Evolutionary conservation across 176 grass and related monocot genomes (phyloP).

Genomic region (Aegilops longissima): DNA sequence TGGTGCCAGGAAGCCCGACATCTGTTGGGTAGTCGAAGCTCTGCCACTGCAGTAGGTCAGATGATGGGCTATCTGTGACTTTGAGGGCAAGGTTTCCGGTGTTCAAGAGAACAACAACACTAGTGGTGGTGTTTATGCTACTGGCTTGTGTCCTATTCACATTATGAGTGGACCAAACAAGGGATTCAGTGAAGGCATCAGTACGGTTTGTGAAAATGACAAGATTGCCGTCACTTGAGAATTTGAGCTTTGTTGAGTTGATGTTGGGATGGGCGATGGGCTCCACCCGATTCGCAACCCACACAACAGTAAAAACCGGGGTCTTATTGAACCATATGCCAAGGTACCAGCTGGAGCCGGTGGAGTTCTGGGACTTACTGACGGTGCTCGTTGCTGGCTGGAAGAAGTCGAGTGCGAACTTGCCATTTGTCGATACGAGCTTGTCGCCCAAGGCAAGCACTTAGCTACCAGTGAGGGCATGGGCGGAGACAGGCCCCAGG

Average conservation of each 20-base stretch:
- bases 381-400: background rate
- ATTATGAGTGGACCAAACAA: background rate
- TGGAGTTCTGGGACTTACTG: background rate
- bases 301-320: background rate
- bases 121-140: background rate
- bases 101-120: background rate
- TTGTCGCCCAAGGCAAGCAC: constrained; percentile 16
- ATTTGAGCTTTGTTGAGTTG: background rate
- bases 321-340: background rate
- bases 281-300: background rate
- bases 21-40: background rate
- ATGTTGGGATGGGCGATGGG: background rate
- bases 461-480: too few species aligned
- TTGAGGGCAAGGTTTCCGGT: background rate
- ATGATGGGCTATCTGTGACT: background rate
- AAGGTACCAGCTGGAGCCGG: background rate
- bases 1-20: background rate
- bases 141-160: background rate
- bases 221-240: background rate
- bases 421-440: constrained; percentile 34
- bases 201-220: background rate
- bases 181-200: background rate
- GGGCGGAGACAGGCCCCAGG: too few species aligned
- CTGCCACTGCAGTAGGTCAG: background rate
- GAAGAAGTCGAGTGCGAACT: constrained; percentile 53